These are phyloP conservation scores for Fusarium sp. DNA, from an alignment of 2,329 filamentous ascomycete species.

Conservation along the genomic window DNA sequence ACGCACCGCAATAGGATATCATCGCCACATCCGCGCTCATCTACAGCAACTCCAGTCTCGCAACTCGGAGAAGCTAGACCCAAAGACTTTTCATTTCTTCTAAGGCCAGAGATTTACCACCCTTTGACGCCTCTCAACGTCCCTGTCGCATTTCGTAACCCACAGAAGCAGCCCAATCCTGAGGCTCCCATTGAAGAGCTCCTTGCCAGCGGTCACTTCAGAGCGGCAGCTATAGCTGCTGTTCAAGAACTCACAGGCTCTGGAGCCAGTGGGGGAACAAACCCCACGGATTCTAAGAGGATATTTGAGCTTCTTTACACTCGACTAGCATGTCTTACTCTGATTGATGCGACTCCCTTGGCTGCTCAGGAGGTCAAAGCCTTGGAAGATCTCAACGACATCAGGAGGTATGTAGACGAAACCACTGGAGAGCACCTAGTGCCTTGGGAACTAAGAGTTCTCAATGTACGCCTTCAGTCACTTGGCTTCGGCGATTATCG, in stretches of 20 bases:
- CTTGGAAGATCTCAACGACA: conserved; percentile 68
- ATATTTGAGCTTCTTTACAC: conserved; percentile 85
- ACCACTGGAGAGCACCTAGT: conserved; percentile 70
- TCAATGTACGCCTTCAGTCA: conserved; percentile 85
- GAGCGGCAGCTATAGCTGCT: conserved; percentile 77
- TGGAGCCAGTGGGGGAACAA: conserved; percentile 52
- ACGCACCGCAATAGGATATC: conserved; percentile 37
- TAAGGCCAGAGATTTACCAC: conserved; percentile 85
- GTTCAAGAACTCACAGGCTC: conserved; percentile 68
- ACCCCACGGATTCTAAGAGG: conserved; percentile 66
- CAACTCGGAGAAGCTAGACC: conserved; percentile 45
- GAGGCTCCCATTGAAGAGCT: conserved; percentile 74
- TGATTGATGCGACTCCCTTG: conserved; percentile 76
- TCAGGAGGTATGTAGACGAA: conserved; percentile 65
- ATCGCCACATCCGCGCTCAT: conserved; percentile 39
- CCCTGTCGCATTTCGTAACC: conserved; percentile 73
- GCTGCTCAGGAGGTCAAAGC: conserved; percentile 74
- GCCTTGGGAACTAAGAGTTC: conserved; percentile 86
- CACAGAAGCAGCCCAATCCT: conserved; percentile 69
- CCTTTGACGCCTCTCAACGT: conserved; percentile 72
- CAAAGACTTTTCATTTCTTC: conserved; percentile 83
- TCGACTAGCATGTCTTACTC: conserved; percentile 81
- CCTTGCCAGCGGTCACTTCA: conserved; percentile 78
- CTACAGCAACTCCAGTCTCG: conserved; percentile 41
- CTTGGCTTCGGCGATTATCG: conserved; percentile 86